Conservation (phyloP, 768 basidiomycete species). For the Chalciporus piperatus region DNA sequence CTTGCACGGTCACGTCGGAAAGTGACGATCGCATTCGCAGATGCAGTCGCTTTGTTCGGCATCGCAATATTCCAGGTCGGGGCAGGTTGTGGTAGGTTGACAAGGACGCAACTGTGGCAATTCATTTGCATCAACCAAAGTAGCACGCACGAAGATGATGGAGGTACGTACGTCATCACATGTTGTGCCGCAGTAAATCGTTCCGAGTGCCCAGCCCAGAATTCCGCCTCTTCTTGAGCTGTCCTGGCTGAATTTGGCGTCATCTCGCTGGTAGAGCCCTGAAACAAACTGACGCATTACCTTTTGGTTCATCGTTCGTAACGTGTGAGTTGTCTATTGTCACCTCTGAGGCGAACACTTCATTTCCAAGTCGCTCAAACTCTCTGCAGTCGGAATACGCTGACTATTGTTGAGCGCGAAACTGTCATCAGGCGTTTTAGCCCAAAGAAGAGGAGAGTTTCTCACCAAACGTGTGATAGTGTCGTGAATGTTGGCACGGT, state of each 20-base stretch:
- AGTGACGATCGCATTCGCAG: conserved; percentile 24
- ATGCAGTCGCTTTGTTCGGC: conserved; percentile 20
- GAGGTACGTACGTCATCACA: conserved; percentile 19
- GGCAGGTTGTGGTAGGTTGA: conserved; percentile 26
- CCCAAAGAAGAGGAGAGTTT: neutral
- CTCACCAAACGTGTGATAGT: conserved; percentile 26
- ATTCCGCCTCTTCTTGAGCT: conserved; percentile 17
- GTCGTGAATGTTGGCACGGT: conserved; percentile 27
- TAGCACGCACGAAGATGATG: neutral
- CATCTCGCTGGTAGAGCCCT: neutral
- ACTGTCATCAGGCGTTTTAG: neutral
- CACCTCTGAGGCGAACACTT: conserved; percentile 26
- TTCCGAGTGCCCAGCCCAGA: conserved; percentile 21
- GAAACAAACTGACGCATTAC: conserved; percentile 3
- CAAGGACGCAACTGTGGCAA: conserved; percentile 18
- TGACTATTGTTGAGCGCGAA: conserved; percentile 7
- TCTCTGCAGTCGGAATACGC: conserved; percentile 26
- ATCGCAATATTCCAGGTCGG: conserved; percentile 19
- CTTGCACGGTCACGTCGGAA: conserved; percentile 24
- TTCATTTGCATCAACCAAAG: neutral
- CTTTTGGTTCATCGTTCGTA: conserved; percentile 17
- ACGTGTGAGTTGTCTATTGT: conserved; percentile 22
- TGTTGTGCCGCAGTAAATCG: conserved; percentile 25
- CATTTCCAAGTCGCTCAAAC: conserved; percentile 24
- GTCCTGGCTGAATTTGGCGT: conserved; percentile 12